A percentile compares a stretch with the other conserved stretches of the same genome.
phyloP scores from a whole-genome alignment of 768 basidiomycete species.

The Lentinula boryana region DNA sequence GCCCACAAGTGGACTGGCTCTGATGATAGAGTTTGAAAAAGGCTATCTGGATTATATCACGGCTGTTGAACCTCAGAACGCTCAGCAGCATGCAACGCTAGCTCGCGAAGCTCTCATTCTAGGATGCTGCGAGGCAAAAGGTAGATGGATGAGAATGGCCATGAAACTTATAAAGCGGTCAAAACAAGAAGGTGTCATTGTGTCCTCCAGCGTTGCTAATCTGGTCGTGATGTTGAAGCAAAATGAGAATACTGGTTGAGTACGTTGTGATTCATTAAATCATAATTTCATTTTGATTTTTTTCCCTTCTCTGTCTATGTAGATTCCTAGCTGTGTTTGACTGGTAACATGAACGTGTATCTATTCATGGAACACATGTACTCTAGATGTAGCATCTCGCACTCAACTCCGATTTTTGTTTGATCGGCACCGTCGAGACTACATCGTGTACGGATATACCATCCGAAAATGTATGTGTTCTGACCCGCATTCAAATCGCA shows the following conservation, averaged over 20 bases:
- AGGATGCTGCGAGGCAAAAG: neutral
- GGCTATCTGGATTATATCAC: neutral
- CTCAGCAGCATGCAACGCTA: neutral
- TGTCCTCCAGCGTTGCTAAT: neutral
- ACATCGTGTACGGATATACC: neutral
- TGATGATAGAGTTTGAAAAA: conserved; percentile 1
- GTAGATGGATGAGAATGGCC: neutral
- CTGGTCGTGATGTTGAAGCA: neutral
- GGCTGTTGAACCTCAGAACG: neutral
- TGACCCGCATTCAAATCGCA: neutral
- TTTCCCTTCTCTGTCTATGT: neutral
- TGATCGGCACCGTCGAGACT: neutral
- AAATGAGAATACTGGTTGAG: neutral
- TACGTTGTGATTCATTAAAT: neutral
- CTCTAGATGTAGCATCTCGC: too few species aligned
- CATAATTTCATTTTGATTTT: neutral
- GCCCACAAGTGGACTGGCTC: neutral
- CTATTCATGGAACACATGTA: neutral
- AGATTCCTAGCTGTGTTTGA: too few species aligned
- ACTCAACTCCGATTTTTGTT: neutral
- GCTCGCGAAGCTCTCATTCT: neutral
- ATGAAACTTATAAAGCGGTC: neutral
- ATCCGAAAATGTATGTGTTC: neutral
- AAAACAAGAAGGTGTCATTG: neutral
- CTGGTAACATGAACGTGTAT: neutral